These are phyloP conservation scores for Dactylella cylindrospora DNA, from an alignment of 2,329 filamentous ascomycete genomes.

Conservation along the genomic window DNA sequence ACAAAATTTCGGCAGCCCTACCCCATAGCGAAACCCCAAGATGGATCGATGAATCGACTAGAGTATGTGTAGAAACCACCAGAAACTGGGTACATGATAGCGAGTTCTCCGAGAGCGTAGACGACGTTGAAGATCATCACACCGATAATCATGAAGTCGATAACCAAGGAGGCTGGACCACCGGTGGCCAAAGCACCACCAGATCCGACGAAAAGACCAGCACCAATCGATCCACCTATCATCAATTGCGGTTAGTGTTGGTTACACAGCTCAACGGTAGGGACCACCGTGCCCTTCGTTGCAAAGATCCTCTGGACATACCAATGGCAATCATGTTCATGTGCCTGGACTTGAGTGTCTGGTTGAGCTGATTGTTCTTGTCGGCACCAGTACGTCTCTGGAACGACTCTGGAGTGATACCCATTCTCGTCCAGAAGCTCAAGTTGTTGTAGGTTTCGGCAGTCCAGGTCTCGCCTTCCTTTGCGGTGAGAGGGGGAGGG, in stretches of 20 bases:
- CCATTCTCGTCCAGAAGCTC: constrained; percentile 53
- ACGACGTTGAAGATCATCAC: constrained; percentile 63
- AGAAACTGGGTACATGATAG: constrained; percentile 64
- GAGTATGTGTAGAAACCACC: constrained; percentile 65
- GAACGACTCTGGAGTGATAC: constrained; percentile 53
- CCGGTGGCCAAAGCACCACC: constrained; percentile 59
- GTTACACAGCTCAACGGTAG: background rate
- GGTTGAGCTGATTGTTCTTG: constrained; percentile 53
- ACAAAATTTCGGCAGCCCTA: constrained; percentile 3
- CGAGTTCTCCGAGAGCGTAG: constrained; percentile 63
- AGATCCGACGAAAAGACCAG: constrained; percentile 65
- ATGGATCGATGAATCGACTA: constrained; percentile 62
- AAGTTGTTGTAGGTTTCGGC: constrained; percentile 47
- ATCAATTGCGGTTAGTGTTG: constrained; percentile 10
- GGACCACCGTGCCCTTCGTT: background rate
- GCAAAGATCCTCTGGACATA: constrained; percentile 58
- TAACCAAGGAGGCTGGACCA: constrained; percentile 48
- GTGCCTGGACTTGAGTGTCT: constrained; percentile 61
- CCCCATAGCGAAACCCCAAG: constrained; percentile 61
- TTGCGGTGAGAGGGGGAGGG: background rate
- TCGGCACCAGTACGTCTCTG: constrained; percentile 49
- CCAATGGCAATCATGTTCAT: constrained; percentile 66
- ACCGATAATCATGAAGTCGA: constrained; percentile 60
- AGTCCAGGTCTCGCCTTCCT: constrained; percentile 9
- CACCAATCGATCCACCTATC: constrained; percentile 64